Conservation (phyloP, 164 flowering plant species). For the Echeveria elegans region DNA sequence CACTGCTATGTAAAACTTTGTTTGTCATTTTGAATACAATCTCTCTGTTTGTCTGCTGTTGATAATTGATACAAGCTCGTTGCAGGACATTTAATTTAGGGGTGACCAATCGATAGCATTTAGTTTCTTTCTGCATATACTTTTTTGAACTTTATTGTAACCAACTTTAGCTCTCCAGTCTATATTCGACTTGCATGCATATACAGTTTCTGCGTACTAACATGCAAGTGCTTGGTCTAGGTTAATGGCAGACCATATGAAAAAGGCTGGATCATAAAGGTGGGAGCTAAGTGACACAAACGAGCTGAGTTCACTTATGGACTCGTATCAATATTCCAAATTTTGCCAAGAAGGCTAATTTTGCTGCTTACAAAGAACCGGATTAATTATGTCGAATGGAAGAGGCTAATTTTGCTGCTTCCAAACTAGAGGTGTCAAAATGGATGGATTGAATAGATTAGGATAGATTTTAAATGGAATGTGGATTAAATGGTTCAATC, state of each 20-base stretch:
- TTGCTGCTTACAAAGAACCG: no score
- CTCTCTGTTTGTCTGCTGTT: background rate
- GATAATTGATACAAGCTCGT: background rate
- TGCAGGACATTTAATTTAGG: background rate
- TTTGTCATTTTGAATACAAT: background rate
- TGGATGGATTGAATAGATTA: no score
- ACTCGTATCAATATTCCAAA: slow-evolving; percentile 60
- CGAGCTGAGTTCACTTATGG: slow-evolving; percentile 64
- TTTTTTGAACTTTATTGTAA: no score
- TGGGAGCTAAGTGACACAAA: slow-evolving; percentile 42
- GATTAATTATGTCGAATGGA: no score
- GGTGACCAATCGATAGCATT: no score
- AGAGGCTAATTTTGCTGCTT: no score
- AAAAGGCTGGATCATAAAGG: slow-evolving; percentile 92
- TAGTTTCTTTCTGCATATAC: no score
- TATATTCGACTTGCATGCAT: no score
- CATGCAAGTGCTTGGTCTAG: slow-evolving; percentile 22
- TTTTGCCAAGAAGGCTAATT: slow-evolving; percentile 87
- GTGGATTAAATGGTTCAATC: no score
- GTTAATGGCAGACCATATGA: slow-evolving; percentile 82
- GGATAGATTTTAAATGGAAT: no score
- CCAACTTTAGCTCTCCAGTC: no score
- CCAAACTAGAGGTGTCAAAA: no score
- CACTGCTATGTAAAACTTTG: background rate
- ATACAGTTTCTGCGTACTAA: background rate